Evolutionary conservation across 768 basidiomycete species (phyloP).

Genomic region (Collybiopsis confluens): DNA sequence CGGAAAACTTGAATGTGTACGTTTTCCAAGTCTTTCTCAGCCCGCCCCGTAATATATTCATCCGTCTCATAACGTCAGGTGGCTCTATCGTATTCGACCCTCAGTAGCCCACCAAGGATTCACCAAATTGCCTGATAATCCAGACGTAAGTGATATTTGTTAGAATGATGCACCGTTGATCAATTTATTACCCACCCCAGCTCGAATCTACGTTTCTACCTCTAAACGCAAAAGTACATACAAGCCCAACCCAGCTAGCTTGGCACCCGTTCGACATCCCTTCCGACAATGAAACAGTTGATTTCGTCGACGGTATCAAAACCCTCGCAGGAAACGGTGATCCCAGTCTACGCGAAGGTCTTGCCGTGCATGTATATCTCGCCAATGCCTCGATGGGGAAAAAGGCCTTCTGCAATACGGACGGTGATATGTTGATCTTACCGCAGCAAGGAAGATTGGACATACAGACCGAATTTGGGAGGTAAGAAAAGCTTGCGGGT

Average conservation of each 20-base stretch:
- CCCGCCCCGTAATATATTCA: not conserved
- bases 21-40: conserved; percentile 17
- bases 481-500: conserved; percentile 30
- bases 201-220: conserved; percentile 62
- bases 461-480: conserved; percentile 67
- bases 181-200: conserved; percentile 26
- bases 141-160: conserved; percentile 56
- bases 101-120: conserved; percentile 68
- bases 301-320: conserved; percentile 59
- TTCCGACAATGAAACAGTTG: conserved; percentile 30
- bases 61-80: conserved; percentile 28
- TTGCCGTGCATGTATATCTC: conserved; percentile 61
- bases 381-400: conserved; percentile 59
- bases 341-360: conserved; percentile 57
- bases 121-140: conserved; percentile 48
- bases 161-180: too few species aligned
- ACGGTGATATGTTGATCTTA: conserved; percentile 65
- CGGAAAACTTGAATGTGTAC: conserved; percentile 48
- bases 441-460: conserved; percentile 64
- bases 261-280: conserved; percentile 64
- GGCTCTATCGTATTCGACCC: conserved; percentile 65
- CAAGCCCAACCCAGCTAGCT: conserved; percentile 60
- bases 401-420: conserved; percentile 56
- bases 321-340: conserved; percentile 62
- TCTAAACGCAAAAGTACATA: conserved; percentile 54